Percentiles rank a stretch among this genome's conserved stretches.
Conservation (phyloP, 2,329 filamentous ascomycete genomes). For the Aspergillus sergii region DNA sequence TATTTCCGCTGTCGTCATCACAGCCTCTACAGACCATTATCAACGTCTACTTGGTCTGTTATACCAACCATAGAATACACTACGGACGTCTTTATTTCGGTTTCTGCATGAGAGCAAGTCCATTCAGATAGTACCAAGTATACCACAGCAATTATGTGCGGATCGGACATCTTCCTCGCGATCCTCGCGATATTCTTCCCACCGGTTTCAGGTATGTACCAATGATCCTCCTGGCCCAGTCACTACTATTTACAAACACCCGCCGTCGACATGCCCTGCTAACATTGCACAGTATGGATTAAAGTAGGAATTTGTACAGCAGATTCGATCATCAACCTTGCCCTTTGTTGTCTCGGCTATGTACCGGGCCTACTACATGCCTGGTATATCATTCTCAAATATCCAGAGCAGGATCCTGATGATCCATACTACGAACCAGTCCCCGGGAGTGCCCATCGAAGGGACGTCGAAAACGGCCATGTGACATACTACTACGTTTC, state of each 20-base stretch:
- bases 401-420: constrained; percentile 73
- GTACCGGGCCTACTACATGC: constrained; percentile 89
- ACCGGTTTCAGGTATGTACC: constrained; percentile 55
- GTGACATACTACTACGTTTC: constrained; percentile 80
- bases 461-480: constrained; percentile 44
- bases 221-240: neutral
- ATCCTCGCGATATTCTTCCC: constrained; percentile 65
- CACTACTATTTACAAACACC: neutral
- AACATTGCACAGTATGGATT: constrained; percentile 75
- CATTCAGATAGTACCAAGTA: constrained; percentile 1
- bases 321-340: constrained; percentile 93
- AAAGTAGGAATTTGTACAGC: constrained; percentile 91
- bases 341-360: constrained; percentile 77
- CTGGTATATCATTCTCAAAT: constrained; percentile 96
- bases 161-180: constrained; percentile 63
- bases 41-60: neutral
- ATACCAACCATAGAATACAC: neutral
- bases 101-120: constrained; percentile 7
- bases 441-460: constrained; percentile 55
- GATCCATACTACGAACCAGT: constrained; percentile 64
- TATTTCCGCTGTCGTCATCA: constrained; percentile 16
- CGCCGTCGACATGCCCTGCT: constrained; percentile 26
- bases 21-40: constrained; percentile 6
- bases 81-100: neutral
- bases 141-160: constrained; percentile 52